Evolutionary conservation across 345 rosid species (phyloP), one percentile per base, ranked within the genome.

Genomic region (Noccaea caerulescens): DNA sequence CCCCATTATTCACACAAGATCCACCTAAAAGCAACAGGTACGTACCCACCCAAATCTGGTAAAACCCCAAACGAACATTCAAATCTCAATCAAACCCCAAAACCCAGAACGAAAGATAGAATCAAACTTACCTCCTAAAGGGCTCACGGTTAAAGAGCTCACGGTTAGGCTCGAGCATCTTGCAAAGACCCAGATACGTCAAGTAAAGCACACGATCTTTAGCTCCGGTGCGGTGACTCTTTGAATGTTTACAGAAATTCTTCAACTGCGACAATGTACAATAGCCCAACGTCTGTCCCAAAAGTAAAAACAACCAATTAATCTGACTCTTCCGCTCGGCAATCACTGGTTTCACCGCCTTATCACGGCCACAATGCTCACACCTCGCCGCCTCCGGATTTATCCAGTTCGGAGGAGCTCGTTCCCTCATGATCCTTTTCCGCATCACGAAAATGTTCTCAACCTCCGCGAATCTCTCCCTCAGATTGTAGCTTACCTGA

Each of bases 301-400:
- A 76, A 16, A 93, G 79, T 84, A 93, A 68, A 72, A 93, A 93
- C 71, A 93, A 73, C 98, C 98, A 93, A 68, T 91, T 93, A 20
- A 91, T 91, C 13, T 58, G 9, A 55, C 76, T 59, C 73, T 87
- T 91, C 75, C 84, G 58, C 10, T 62, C 79, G 0, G 86, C 50
- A 12, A 87, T 77, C 72, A 89, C 80, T 0, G 97, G 94, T 76
- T 79, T 86, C 8, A 47, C 85, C 38, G 87, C 64, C 45, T 83
- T 86, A 8, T 82, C 88, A 30, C 81, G 88, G 7, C 76, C 73
- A 44, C 96, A 91, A 3, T 58, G 59, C 66, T 38, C 68, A 66
- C 97, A 94, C 4, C 56, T 65, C 4, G 66, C 80, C 67, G 81
- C 49, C 18, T 23, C 66, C 1, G 98, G 95, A 34, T 37, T 79